Conservation (phyloP, 192 early-diverging fungal genomes). For the Podila verticillata region DNA sequence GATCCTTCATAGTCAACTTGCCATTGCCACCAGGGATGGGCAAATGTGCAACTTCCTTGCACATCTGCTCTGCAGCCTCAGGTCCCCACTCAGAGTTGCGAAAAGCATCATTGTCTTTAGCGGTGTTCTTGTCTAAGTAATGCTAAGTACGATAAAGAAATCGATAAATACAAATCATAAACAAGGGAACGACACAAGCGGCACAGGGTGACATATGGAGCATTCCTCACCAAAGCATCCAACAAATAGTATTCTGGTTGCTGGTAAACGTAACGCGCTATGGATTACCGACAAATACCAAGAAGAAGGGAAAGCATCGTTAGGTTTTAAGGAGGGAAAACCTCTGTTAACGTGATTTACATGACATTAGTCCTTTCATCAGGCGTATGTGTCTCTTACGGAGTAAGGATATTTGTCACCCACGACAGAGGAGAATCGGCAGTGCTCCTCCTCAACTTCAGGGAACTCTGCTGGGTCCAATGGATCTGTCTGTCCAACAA, state of each 20-base stretch:
- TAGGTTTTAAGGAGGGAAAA: background rate
- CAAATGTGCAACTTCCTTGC: background rate
- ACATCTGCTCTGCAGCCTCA: background rate
- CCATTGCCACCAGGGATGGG: background rate
- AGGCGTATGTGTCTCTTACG: too few species aligned
- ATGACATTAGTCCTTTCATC: too few species aligned
- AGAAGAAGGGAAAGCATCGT: background rate
- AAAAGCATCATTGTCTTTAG: background rate
- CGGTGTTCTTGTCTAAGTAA: background rate
- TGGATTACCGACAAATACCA: too few species aligned
- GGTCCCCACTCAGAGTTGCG: background rate
- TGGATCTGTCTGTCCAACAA: slow-evolving; percentile 3
- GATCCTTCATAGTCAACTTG: background rate
- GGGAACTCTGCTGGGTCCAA: background rate
- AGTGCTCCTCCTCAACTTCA: background rate
- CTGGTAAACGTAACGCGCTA: background rate
- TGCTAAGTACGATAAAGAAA: too few species aligned
- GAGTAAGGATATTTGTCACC: background rate
- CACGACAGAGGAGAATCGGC: background rate
- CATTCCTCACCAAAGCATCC: background rate
- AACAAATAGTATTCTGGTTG: background rate
- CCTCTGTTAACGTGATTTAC: too few species aligned
- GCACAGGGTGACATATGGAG: too few species aligned
- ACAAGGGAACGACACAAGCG: too few species aligned
- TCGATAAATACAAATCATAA: too few species aligned